Evolutionary conservation across 805 yeast species (phyloP), one percentile per base, ranked within the genome.

Genomic region (Candida ovalis): DNA sequence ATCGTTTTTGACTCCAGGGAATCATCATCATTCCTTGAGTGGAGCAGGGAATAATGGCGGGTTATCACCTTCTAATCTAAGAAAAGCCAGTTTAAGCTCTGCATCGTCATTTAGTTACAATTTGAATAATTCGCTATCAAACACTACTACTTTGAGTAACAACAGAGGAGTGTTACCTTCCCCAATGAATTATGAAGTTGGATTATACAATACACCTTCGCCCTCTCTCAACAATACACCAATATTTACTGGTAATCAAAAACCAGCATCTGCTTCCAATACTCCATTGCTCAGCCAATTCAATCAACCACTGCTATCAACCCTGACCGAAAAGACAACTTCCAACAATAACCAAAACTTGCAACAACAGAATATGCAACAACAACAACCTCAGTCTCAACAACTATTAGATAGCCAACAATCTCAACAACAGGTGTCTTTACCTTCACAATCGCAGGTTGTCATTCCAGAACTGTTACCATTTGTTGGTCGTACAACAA

Each of bases 401-500:
- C 51, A 37, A 12, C 41, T 44, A 55, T 7, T 43, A 32, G 38
- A 35, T 21, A 35, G 21, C 6, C 38, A 35, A 17, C 38, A 18
- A 18, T 19, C 17, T 35, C 43, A 49, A 30, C 45, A 36, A 21
- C 46, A 32, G 22, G 17, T 25, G 19, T 55, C 51, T 32, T 43
- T 49, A 6, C 61, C 56, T 28, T 28, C 23, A 41, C 22, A 40
- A 45, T 45, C 48, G 53, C 60, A 5, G 55, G 38, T 44, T 6
- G 40, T 44, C 24, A 52, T 61, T 4, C 66, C 68, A 6, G 68
- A 66, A 35, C 52, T 62, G 27, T 50, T 65, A 37, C 70, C 70
- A 24, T 67, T 69, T 53, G 69, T 63, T 27, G 77, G 75, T 13
- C 72, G 82, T 23, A 76, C 84, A 1, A 79, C 78, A 37, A 75